Evolutionary conservation across 495 filamentous ascomycete genomes (phyloP).

Genomic region (Pyrenopolyporus hunteri): DNA sequence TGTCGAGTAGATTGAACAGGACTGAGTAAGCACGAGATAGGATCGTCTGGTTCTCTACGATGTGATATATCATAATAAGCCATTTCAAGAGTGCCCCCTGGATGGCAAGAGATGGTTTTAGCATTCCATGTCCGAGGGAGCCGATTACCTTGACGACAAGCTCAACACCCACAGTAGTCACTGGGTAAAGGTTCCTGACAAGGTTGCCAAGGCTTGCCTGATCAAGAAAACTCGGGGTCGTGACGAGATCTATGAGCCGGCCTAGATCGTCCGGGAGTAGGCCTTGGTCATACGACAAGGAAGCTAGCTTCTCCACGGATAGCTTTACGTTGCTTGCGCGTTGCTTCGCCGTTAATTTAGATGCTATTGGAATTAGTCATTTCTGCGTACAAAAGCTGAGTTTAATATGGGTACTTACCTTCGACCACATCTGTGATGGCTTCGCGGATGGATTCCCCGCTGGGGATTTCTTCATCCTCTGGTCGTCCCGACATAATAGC

Average conservation of each 20-base stretch:
- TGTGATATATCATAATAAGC: conserved; percentile 78
- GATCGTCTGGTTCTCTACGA: conserved; percentile 67
- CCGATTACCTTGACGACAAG: conserved; percentile 72
- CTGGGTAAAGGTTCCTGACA: conserved; percentile 77
- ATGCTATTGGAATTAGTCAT: conserved; percentile 45
- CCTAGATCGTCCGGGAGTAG: conserved; percentile 64
- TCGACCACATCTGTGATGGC: conserved; percentile 30
- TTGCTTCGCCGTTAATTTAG: conserved; percentile 56
- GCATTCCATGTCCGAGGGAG: conserved; percentile 76
- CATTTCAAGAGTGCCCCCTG: conserved; percentile 76
- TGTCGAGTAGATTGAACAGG: conserved; percentile 84
- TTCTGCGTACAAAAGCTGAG: not conserved
- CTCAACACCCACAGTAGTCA: conserved; percentile 63
- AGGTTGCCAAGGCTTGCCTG: conserved; percentile 71
- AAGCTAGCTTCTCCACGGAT: conserved; percentile 54
- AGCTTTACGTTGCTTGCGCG: conserved; percentile 51
- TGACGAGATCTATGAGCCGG: conserved; percentile 70
- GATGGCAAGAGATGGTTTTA: conserved; percentile 73
- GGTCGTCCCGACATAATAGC: conserved; percentile 15
- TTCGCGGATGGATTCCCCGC: conserved; percentile 21
- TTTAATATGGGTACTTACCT: conserved; percentile 25
- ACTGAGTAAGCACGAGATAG: conserved; percentile 77
- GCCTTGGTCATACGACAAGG: conserved; percentile 68
- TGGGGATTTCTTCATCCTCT: conserved; percentile 5
- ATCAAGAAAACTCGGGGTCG: conserved; percentile 70